Evolutionary conservation across 2,329 filamentous ascomycete species (phyloP).

Genomic region (Hypomyces perniciosus): DNA sequence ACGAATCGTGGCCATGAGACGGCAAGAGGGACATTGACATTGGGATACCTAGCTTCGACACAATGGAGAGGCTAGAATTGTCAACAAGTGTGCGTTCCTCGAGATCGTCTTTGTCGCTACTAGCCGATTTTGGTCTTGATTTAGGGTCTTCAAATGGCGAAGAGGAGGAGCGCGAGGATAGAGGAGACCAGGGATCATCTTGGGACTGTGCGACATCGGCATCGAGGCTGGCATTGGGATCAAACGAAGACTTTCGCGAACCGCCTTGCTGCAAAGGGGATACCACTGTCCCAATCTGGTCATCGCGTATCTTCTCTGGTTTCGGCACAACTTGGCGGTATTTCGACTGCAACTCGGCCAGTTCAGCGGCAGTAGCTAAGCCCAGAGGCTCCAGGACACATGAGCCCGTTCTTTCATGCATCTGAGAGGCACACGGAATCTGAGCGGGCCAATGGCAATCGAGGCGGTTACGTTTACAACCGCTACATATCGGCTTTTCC

Average conservation of each 20-base stretch:
- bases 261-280: too few species aligned
- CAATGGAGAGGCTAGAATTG: not conserved
- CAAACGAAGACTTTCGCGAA: too few species aligned
- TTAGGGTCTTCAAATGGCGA: too few species aligned
- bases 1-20: constrained; percentile 29
- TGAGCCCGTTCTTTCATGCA: constrained; percentile 1
- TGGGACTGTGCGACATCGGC: too few species aligned
- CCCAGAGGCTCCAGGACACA: not conserved
- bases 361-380: not conserved
- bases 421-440: constrained; percentile 2
- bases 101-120: not conserved
- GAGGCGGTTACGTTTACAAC: constrained; percentile 47
- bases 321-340: not conserved
- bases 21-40: constrained; percentile 26
- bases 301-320: too few species aligned
- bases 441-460: constrained; percentile 44
- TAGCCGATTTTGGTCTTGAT: not conserved
- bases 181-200: too few species aligned
- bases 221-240: too few species aligned
- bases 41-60: constrained; percentile 16
- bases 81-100: not conserved
- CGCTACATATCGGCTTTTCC: constrained; percentile 44
- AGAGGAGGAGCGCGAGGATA: too few species aligned
- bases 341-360: not conserved
- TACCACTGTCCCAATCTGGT: too few species aligned